Evolutionary conservation across 2,329 filamentous ascomycete species (phyloP).

Genomic region (Colletotrichum brevisporum): DNA sequence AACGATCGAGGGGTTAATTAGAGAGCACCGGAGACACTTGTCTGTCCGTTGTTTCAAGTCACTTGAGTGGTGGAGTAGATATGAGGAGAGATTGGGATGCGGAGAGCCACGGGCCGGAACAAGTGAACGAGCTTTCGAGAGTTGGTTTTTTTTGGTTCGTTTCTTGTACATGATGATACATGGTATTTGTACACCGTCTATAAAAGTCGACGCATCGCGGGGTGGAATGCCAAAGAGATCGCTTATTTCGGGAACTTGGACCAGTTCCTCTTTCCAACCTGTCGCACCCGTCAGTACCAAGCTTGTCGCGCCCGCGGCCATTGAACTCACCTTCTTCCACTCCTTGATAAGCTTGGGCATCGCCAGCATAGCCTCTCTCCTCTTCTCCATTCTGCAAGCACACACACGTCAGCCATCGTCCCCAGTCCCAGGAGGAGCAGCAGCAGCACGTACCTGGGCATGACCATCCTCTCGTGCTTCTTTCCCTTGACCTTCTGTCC

Average conservation of each 20-base stretch:
- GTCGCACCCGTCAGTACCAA: slow-evolving; percentile 51
- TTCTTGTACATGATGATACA: slow-evolving; percentile 42
- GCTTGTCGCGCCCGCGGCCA: neutral
- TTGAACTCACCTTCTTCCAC: slow-evolving; percentile 88
- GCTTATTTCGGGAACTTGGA: slow-evolving; percentile 70
- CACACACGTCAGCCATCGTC: slow-evolving; percentile 49
- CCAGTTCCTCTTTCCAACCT: slow-evolving; percentile 71
- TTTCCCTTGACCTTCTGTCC: slow-evolving; percentile 97
- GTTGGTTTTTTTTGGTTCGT: slow-evolving; percentile 26
- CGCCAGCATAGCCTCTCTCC: slow-evolving; percentile 91
- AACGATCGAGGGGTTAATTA: neutral
- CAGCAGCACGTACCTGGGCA: slow-evolving; percentile 71
- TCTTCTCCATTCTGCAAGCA: slow-evolving; percentile 79
- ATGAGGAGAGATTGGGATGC: no score
- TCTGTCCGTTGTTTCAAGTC: neutral
- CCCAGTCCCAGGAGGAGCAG: slow-evolving; percentile 7
- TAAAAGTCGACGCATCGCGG: slow-evolving; percentile 18
- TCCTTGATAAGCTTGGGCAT: slow-evolving; percentile 94
- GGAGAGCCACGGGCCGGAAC: neutral
- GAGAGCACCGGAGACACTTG: neutral
- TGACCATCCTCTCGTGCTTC: slow-evolving; percentile 88
- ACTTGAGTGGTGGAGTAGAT: no score
- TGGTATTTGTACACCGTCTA: slow-evolving; percentile 40
- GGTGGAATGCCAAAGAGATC: slow-evolving; percentile 25
- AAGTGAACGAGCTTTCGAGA: slow-evolving; percentile 8